Evolutionary conservation across 2,329 filamentous ascomycete genomes (phyloP), one percentile per base, ranked within the genome.

Genomic region (Ploettnerulaceae sp.): DNA sequence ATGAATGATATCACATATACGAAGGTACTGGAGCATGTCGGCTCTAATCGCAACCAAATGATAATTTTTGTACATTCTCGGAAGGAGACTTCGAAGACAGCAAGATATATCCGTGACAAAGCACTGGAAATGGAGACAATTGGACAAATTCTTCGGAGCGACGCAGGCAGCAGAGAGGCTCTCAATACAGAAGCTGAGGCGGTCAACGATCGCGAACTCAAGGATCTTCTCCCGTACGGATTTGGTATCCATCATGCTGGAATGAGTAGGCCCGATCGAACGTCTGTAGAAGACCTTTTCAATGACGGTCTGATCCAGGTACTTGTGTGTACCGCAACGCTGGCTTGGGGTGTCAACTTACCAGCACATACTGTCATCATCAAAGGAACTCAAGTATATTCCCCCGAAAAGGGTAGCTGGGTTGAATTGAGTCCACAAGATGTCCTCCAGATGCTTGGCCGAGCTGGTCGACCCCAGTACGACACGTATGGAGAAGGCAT

Each of bases 1-100:
- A 98, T 98, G 93, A 98, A 98, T 63, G 93, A 98, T 59, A 90
- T 98, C 45, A 96, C 89, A 48, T 98, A 98, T 67, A 94, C 84
- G 55, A 98, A 98, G 67, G 90, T 96, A 21, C 79, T 98, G 45
- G 93, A 98, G 67, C 91, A 97, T 63, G 91, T 96, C 22, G 93
- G 93, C 5, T 83, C 85, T 49, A 85, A 94, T 61, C 82, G 87
- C 54, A 95, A 98, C 60, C 93, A 98, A 67, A 96, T 98, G 90
- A 80, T 98, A 29, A 95, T 98, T 49, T 98, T 98, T 63, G 93
- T 98, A 5, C 94, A 98, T 65, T 98, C 94, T 26, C 79, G 93
- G 60, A 98, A 98, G 64, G 94, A 98, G 67, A 98, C 94, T 0
- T 89, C 90, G 7, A 98, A 98, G 71, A 98, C 94, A 3, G 93